Evolutionary conservation across 345 rosid species (phyloP).

Genomic region (Salix brachista): DNA sequence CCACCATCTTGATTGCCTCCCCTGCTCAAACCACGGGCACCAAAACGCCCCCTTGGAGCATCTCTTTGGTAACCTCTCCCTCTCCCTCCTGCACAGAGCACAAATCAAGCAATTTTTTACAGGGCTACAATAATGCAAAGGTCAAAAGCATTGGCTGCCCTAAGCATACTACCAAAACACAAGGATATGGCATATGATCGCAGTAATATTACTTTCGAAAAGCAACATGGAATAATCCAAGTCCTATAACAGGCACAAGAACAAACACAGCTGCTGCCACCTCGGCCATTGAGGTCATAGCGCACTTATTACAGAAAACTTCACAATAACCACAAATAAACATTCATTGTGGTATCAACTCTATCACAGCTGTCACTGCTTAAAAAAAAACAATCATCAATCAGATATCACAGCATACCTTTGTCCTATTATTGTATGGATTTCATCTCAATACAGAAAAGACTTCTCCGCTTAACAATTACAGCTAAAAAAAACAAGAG

Average conservation of each 20-base stretch:
- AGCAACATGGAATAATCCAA: background rate
- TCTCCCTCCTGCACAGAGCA: constrained; percentile 36
- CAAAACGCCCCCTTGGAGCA: constrained; percentile 34
- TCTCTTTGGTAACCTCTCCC: constrained; percentile 76
- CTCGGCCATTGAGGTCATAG: background rate
- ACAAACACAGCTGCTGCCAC: background rate
- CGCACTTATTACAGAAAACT: background rate
- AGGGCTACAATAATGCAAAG: background rate
- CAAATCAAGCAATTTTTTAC: background rate
- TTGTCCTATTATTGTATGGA: background rate
- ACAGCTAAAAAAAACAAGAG: background rate
- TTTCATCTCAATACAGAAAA: background rate
- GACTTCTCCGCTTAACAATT: background rate
- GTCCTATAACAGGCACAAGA: background rate
- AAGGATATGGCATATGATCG: background rate
- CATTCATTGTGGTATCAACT: background rate
- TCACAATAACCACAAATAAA: background rate
- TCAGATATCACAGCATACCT: background rate
- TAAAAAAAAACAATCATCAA: background rate
- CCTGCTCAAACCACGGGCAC: constrained; percentile 52
- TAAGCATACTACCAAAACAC: background rate
- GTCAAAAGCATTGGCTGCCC: background rate
- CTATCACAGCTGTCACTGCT: background rate
- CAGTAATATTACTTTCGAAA: background rate
- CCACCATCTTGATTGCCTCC: constrained; percentile 58